Base-by-base conservation (phyloP, 805 yeast genomes). In the Saccharomycopsis javanensis region DNA sequence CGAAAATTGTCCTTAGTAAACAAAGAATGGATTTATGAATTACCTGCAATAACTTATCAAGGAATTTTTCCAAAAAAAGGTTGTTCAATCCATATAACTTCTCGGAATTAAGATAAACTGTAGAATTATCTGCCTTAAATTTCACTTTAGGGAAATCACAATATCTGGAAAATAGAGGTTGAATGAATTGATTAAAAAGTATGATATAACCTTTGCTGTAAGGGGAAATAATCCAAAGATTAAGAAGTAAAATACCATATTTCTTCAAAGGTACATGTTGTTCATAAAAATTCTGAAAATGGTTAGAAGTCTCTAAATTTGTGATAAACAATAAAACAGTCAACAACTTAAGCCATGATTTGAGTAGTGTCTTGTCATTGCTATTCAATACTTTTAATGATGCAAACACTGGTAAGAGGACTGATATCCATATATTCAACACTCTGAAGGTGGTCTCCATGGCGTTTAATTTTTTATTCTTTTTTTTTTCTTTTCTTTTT, bases 121-220 rank as follows among this genome's bases (percentile, higher is more conserved):
- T 33, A 11, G 53, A 31, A 23, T 51, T 23, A 51, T 28, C 30
- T 30, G 16, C 33, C 16, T 31, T 51, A 5, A 23, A 16, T 16
- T 23, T 23, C 8, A 51, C 30, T 31, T 23, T 51, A 4, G 53
- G 37, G 30, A 51, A 34, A 31, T 51, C 38, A 23, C 28, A 16
- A 27, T 30, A 48, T 18, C 23, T 51, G 7, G 56, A 45, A 7
- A 57, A 42, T 6, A 53, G 51, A 2, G 62, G 62, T 45, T 50
- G 54, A 27, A 60, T 30, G 16, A 60, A 55, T 25, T 57, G 62
- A 48, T 60, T 57, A 54, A 57, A 60, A 18, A 60, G 27, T 1
- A 60, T 46, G 34, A 57, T 38, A 31, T 57, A 60, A 6, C 61
- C 61, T 20, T 60, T 60, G 28, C 57, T 54, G 46, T 52, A 56